These are phyloP conservation scores for Candida wancherniae DNA, from an alignment of 805 yeast species.

Conservation along the genomic window DNA sequence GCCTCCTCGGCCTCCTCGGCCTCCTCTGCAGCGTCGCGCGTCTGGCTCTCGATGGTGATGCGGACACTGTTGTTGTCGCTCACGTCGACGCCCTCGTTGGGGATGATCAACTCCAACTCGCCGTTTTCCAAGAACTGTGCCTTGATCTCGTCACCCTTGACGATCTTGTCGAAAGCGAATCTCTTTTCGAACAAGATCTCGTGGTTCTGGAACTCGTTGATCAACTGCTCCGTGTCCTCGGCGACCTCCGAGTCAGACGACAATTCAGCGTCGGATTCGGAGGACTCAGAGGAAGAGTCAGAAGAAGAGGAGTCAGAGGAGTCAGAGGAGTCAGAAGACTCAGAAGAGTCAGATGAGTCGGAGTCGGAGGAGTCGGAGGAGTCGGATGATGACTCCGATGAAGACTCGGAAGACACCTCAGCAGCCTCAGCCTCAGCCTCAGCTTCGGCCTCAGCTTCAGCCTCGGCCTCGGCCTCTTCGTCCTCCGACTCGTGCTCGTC, in stretches of 20 bases:
- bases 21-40: slow-evolving; percentile 10
- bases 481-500: slow-evolving; percentile 21
- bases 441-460: slow-evolving; percentile 13
- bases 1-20: slow-evolving; percentile 12
- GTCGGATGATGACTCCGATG: slow-evolving; percentile 4
- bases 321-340: slow-evolving; percentile 14
- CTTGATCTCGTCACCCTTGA: slow-evolving; percentile 33
- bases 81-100: slow-evolving; percentile 24
- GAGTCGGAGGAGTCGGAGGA: slow-evolving; percentile 13
- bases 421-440: slow-evolving; percentile 13
- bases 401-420: slow-evolving; percentile 12
- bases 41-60: slow-evolving; percentile 22
- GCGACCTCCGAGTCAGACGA: slow-evolving; percentile 33
- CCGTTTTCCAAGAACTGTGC: slow-evolving; percentile 35
- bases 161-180: slow-evolving; percentile 37
- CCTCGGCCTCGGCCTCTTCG: slow-evolving; percentile 19
- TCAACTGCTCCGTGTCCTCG: slow-evolving; percentile 37
- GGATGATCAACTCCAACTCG: slow-evolving; percentile 40
- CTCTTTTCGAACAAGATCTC: slow-evolving; percentile 41
- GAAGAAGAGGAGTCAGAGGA: slow-evolving; percentile 8
- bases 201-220: slow-evolving; percentile 34
- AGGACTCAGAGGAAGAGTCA: slow-evolving; percentile 9
- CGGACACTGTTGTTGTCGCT: slow-evolving; percentile 21
- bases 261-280: slow-evolving; percentile 15
- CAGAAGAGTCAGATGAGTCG: slow-evolving; percentile 12